Evolutionary conservation across 306 rosid genomes (phyloP), one percentile per base, ranked within the genome.

Genomic region (Quercus aquifolioides): DNA sequence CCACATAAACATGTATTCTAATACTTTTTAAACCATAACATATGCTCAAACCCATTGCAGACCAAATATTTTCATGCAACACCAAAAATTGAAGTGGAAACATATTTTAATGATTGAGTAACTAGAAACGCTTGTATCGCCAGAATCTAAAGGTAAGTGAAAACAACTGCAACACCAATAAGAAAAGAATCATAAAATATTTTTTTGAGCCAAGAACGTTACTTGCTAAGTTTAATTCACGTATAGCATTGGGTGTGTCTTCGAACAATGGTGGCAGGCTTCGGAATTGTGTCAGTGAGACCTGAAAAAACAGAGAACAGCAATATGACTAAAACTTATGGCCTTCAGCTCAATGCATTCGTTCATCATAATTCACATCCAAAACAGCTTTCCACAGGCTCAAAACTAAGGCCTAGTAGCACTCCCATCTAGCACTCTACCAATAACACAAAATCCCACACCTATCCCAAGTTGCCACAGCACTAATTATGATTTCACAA

Each of bases 241-340:
- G 90, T 69, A 84, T 83, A 0, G 97, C 97, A 73, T 84, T 89
- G 54, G 93, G 92, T 3, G 98, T 86, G 60, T 89, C 89, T 73
- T 87, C 92, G 62, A 93, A 95, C 89, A 93, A 90, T 1, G 99
- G 99, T 5, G 98, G 99, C 68, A 95, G 94, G 89, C 99, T 95
- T 86, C 85, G 85, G 81, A 93, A 93, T 81, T 80, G 88, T 74
- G 94, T 95, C 55, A 93, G 84, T 63, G 81, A 46, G 51, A 95
- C 98, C 99, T 95, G 82, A 74, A 85, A 73, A 73, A 55, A 41
- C 13, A 56, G 83, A 57, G 54, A 78, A 62, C 20, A 54, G 2
- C 8, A 17, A 54, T 31, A 28, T 23, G 26, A 26, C 70, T 25
- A 19, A 23, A 55, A 59, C 38, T 43, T 20, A 12, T 43, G 10